Evolutionary conservation across 1,284 basidiomycete genomes (phyloP).

Genomic region (Trichosporon inkin): DNA sequence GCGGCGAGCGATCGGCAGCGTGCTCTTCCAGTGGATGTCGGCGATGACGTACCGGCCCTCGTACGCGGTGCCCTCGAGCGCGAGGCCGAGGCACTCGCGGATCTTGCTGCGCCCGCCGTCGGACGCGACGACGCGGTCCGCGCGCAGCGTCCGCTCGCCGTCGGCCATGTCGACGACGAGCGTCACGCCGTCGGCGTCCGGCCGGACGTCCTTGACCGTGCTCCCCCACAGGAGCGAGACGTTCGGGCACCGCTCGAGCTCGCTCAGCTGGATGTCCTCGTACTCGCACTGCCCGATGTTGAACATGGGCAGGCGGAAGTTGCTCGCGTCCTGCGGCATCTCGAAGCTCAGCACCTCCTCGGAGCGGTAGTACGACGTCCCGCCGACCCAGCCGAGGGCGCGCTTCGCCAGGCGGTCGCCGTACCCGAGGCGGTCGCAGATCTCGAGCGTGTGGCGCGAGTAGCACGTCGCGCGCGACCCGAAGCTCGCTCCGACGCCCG

Average conservation of each 20-base stretch:
- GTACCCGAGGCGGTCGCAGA: constrained; percentile 22
- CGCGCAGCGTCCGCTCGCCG: constrained; percentile 19
- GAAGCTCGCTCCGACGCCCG: constrained; percentile 17
- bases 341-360: constrained; percentile 22
- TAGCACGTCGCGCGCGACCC: constrained; percentile 26
- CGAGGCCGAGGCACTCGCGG: constrained; percentile 15
- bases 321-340: constrained; percentile 16
- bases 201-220: constrained; percentile 3
- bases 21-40: constrained; percentile 25
- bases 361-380: constrained; percentile 19
- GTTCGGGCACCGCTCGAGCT: constrained; percentile 12
- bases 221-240: constrained; percentile 21
- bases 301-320: constrained; percentile 20
- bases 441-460: constrained; percentile 24
- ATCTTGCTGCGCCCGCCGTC: constrained; percentile 22
- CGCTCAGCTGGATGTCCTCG: constrained; percentile 21
- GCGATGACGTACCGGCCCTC: constrained; percentile 24
- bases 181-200: constrained; percentile 18
- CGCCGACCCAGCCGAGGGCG: constrained; percentile 20
- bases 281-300: constrained; percentile 27
- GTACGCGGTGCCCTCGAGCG: constrained; percentile 21
- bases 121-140: constrained; percentile 16
- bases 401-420: constrained; percentile 14
- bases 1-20: constrained; percentile 14
- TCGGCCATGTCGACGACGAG: constrained; percentile 17